phyloP scores from a whole-genome alignment of 345 rosid genomes.

The Acer saccharum region DNA sequence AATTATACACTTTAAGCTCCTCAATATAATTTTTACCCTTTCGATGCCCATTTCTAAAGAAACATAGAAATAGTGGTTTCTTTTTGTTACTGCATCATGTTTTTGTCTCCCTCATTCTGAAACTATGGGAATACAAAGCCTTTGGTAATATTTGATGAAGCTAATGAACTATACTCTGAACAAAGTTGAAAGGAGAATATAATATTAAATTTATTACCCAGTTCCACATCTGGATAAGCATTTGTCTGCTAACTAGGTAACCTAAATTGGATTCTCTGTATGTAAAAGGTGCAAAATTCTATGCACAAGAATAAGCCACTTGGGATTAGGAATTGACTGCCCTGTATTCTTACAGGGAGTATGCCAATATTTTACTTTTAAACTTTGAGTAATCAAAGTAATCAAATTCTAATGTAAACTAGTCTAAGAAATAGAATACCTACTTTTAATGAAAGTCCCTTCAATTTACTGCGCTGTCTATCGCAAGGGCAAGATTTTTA shows the following conservation, averaged over 20 bases:
- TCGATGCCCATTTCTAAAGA: neutral
- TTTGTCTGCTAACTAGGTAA: neutral
- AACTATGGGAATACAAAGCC: conserved; percentile 1
- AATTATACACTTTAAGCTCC: neutral
- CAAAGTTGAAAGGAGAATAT: neutral
- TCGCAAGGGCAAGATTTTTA: neutral
- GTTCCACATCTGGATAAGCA: neutral
- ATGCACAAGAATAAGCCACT: neutral
- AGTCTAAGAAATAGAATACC: neutral
- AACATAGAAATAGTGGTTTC: neutral
- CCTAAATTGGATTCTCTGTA: neutral
- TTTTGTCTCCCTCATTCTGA: neutral
- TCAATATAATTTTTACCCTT: neutral
- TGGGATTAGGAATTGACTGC: conserved; percentile 6
- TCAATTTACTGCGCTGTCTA: neutral
- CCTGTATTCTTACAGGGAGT: neutral
- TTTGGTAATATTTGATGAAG: neutral
- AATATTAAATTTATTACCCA: neutral
- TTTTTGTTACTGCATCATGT: neutral
- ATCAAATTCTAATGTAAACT: neutral
- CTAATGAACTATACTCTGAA: neutral
- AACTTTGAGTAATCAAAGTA: neutral
- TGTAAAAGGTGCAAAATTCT: neutral
- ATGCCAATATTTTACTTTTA: neutral
- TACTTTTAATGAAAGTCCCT: neutral